Percentiles rank a stretch among this genome's conserved stretches.
phyloP scores from a whole-genome alignment of 2,329 filamentous ascomycete genomes.

The Epichloe gansuensis region DNA sequence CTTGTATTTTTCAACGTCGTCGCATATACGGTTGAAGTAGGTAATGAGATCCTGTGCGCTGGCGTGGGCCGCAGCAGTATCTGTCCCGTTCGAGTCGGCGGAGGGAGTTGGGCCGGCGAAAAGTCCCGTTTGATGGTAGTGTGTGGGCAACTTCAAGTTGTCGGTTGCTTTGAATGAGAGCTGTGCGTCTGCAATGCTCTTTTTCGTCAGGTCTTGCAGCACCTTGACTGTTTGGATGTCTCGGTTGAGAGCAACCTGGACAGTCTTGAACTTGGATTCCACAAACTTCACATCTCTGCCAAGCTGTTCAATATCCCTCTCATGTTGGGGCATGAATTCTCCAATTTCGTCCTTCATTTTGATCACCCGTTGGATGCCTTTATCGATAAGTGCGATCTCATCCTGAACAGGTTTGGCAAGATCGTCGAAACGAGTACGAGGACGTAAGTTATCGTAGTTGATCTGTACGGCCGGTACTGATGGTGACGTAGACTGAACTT shows the following conservation, averaged over 20 bases:
- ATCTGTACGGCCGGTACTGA: conserved; percentile 63
- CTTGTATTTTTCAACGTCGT: conserved; percentile 31
- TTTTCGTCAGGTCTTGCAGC: conserved; percentile 44
- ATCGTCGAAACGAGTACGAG: conserved; percentile 85
- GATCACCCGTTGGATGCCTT: conserved; percentile 69
- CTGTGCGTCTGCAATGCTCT: conserved; percentile 56
- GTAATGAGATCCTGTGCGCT: conserved; percentile 31
- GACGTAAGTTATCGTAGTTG: conserved; percentile 63
- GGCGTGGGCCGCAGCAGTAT: conserved; percentile 24
- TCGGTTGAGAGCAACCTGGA: conserved; percentile 31
- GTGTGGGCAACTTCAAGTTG: conserved; percentile 56
- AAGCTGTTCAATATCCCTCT: conserved; percentile 33
- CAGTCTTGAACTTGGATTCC: conserved; percentile 33
- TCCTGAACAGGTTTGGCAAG: conserved; percentile 70
- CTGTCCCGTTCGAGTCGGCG: conserved; percentile 15
- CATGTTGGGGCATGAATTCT: conserved; percentile 48
- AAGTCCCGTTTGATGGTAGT: conserved; percentile 36
- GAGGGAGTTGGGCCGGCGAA: conserved; percentile 23
- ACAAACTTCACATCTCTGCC: conserved; percentile 35
- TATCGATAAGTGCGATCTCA: conserved; percentile 65
- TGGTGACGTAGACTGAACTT: conserved; percentile 30
- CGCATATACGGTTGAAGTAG: conserved; percentile 31
- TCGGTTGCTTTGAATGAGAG: conserved; percentile 62
- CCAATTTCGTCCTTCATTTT: conserved; percentile 65
- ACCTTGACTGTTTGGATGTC: conserved; percentile 53